These are phyloP conservation scores for Monilinia polystroma DNA, from an alignment of 2,329 filamentous ascomycete species.

Conservation along the genomic window DNA sequence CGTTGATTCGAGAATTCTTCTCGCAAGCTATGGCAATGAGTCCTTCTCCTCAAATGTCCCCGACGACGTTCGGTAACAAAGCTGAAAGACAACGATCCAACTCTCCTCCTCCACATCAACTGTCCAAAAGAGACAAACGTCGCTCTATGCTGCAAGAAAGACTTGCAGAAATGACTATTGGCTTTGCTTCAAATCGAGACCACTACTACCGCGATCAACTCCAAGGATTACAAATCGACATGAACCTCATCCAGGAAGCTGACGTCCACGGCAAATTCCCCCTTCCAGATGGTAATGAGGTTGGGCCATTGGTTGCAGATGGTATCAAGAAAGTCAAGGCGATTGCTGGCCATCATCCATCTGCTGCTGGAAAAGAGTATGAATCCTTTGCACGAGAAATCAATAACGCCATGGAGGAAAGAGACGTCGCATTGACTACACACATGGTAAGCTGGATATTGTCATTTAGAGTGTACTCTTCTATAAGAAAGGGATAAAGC, in stretches of 20 bases:
- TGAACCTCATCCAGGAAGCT: slow-evolving; percentile 79
- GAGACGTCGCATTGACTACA: slow-evolving; percentile 78
- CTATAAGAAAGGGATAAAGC: not conserved
- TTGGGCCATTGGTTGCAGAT: slow-evolving; percentile 40
- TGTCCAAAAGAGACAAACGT: slow-evolving; percentile 86
- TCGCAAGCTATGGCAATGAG: slow-evolving; percentile 34
- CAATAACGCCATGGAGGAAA: slow-evolving; percentile 82
- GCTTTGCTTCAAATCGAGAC: slow-evolving; percentile 79
- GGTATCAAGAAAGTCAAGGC: slow-evolving; percentile 39
- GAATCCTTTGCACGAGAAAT: slow-evolving; percentile 81
- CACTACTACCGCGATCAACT: slow-evolving; percentile 84
- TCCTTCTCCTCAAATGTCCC: slow-evolving; percentile 38
- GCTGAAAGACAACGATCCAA: slow-evolving; percentile 37
- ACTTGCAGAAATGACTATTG: slow-evolving; percentile 70
- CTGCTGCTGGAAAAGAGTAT: slow-evolving; percentile 79
- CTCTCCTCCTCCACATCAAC: slow-evolving; percentile 38
- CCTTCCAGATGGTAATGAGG: slow-evolving; percentile 55
- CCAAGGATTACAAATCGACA: slow-evolving; percentile 87
- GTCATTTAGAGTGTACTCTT: not conserved
- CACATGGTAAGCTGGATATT: slow-evolving; percentile 65
- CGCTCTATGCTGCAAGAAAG: slow-evolving; percentile 79
- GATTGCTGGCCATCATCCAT: slow-evolving; percentile 42
- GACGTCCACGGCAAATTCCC: slow-evolving; percentile 74
- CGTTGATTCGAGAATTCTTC: not conserved
- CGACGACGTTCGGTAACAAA: slow-evolving; percentile 33